Evolutionary conservation across 805 yeast genomes (phyloP).

Genomic region (Starmerella bombicola): DNA sequence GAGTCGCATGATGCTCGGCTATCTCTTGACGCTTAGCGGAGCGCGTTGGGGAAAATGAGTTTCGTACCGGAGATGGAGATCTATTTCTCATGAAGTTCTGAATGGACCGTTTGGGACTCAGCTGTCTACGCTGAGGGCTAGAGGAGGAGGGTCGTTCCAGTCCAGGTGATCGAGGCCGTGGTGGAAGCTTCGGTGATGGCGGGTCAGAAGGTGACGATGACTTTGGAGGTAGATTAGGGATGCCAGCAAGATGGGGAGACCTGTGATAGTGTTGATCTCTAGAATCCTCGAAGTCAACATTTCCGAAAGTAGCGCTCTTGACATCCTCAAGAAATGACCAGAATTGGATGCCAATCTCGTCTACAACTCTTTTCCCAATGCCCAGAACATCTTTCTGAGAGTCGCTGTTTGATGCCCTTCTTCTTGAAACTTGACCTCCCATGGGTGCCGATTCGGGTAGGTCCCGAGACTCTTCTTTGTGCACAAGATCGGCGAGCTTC

Average conservation of each 20-base stretch:
- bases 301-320: constrained; percentile 28
- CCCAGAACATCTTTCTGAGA: constrained; percentile 21
- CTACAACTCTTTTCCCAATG: constrained; percentile 27
- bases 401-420: not conserved
- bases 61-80: constrained; percentile 13
- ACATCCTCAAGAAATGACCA: constrained; percentile 30
- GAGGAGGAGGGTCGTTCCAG: too few relatives aligned
- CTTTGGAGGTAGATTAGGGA: not conserved
- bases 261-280: not conserved
- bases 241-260: constrained; percentile 11
- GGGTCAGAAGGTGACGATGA: not conserved
- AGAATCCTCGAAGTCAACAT: constrained; percentile 17
- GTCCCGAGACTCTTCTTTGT: not conserved
- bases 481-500: constrained; percentile 13
- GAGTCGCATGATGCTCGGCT: constrained; percentile 9
- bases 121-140: constrained; percentile 10
- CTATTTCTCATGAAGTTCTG: constrained; percentile 13
- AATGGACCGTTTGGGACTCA: constrained; percentile 14
- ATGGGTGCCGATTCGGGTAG: not conserved
- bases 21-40: constrained; percentile 9
- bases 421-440: not conserved
- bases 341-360: constrained; percentile 28
- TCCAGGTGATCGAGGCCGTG: not conserved
- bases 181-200: not conserved
- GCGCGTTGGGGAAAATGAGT: constrained; percentile 3